Conservation (phyloP, 495 filamentous ascomycete genomes). For the Xylaria curta region DNA sequence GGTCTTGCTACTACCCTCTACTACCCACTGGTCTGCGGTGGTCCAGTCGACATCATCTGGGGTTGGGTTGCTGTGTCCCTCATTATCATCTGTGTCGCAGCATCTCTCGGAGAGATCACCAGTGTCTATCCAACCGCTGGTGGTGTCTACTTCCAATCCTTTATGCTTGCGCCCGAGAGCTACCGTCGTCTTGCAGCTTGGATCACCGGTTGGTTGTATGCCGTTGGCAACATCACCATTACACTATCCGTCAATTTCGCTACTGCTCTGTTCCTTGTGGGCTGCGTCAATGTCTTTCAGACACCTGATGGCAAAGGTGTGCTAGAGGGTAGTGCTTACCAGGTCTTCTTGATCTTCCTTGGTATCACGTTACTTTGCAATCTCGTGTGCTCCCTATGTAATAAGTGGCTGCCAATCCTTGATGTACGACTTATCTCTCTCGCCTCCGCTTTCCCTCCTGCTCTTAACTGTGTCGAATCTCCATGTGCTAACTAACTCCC, state of each 20-base stretch:
- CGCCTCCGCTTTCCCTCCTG: slow-evolving; percentile 1
- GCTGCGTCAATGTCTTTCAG: slow-evolving; percentile 62
- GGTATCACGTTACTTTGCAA: slow-evolving; percentile 62
- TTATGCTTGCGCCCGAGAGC: slow-evolving; percentile 54
- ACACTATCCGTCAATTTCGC: slow-evolving; percentile 74
- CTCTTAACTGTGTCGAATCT: background rate
- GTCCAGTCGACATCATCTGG: slow-evolving; percentile 71
- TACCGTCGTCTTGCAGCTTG: slow-evolving; percentile 61
- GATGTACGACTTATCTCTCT: slow-evolving; percentile 48
- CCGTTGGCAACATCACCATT: slow-evolving; percentile 74
- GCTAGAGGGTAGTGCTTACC: slow-evolving; percentile 57
- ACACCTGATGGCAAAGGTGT: slow-evolving; percentile 43
- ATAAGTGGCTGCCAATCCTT: slow-evolving; percentile 61
- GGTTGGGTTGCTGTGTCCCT: slow-evolving; percentile 59
- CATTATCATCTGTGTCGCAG: slow-evolving; percentile 59
- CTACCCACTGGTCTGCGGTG: slow-evolving; percentile 70
- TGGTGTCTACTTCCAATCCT: slow-evolving; percentile 63
- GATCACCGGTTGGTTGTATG: slow-evolving; percentile 71
- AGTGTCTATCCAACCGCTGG: slow-evolving; percentile 63
- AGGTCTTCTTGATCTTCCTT: slow-evolving; percentile 66
- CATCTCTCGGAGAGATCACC: slow-evolving; percentile 62
- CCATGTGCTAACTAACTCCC: background rate
- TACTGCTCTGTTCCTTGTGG: slow-evolving; percentile 60
- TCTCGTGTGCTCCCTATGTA: slow-evolving; percentile 61
- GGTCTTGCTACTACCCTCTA: slow-evolving; percentile 74